A percentile compares a stretch with the other conserved stretches of the same genome.
These are phyloP conservation scores for Penicillium paxilli DNA, from an alignment of 495 filamentous ascomycete genomes.

Conservation along the genomic window DNA sequence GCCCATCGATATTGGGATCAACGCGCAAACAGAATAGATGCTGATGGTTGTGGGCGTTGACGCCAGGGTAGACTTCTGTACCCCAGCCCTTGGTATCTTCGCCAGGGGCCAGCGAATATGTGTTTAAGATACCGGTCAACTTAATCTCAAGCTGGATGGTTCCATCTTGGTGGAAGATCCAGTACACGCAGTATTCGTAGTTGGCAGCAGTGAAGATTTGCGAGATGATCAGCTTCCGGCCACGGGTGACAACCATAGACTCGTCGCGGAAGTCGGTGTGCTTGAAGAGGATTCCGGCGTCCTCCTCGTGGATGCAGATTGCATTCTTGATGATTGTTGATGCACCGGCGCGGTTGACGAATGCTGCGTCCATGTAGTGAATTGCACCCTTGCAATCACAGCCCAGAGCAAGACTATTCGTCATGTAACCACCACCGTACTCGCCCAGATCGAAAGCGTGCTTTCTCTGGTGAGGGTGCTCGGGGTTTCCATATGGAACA, in stretches of 20 bases:
- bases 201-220: conserved; percentile 63
- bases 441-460: conserved; percentile 80
- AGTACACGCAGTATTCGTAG: conserved; percentile 62
- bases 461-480: conserved; percentile 73
- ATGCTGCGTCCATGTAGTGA: conserved; percentile 65
- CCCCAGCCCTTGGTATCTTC: conserved; percentile 90
- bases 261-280: conserved; percentile 80
- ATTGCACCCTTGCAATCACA: conserved; percentile 76
- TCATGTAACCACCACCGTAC: conserved; percentile 70
- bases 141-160: conserved; percentile 50
- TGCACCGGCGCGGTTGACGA: conserved; percentile 57
- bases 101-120: conserved; percentile 78
- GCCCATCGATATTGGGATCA: conserved; percentile 87
- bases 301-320: conserved; percentile 77
- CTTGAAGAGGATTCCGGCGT: conserved; percentile 75
- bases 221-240: conserved; percentile 70
- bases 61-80: conserved; percentile 88
- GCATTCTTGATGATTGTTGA: conserved; percentile 66
- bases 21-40: conserved; percentile 93
- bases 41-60: conserved; percentile 83
- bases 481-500: conserved; percentile 74
- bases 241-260: conserved; percentile 63
- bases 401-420: conserved; percentile 70
- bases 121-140: conserved; percentile 50
- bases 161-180: conserved; percentile 52